Conservation (phyloP, 2,329 filamentous ascomycete genomes). For the Fusarium sambucinum region DNA sequence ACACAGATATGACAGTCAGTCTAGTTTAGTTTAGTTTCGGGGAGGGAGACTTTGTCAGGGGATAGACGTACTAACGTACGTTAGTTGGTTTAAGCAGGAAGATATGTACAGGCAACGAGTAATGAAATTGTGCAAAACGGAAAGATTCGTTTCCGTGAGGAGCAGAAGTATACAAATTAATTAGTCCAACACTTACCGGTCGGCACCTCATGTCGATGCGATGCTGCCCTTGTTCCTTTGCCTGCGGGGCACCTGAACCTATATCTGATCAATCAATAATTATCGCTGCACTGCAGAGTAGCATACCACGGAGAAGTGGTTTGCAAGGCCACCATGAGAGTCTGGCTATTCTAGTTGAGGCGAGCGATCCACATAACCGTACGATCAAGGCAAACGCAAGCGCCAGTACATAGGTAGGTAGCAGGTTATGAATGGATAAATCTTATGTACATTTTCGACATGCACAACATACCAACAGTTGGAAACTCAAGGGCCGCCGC, state of each 20-base stretch:
- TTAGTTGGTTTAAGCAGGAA: slow-evolving; percentile 12
- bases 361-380: slow-evolving; percentile 4
- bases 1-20: slow-evolving; percentile 16
- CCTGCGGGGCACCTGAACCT: slow-evolving; percentile 4
- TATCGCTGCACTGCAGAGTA: slow-evolving; percentile 12
- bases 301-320: background rate
- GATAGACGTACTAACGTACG: background rate
- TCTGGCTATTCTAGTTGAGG: slow-evolving; percentile 1
- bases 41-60: slow-evolving; percentile 4
- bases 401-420: background rate
- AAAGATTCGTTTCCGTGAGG: background rate
- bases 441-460: background rate
- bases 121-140: slow-evolving; percentile 5
- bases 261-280: slow-evolving; percentile 9
- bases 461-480: background rate
- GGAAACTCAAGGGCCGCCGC: background rate
- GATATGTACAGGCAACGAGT: background rate
- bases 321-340: slow-evolving; percentile 3
- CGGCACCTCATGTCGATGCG: slow-evolving; percentile 1
- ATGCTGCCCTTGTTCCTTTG: background rate
- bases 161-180: background rate
- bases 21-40: background rate
- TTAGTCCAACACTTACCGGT: background rate
- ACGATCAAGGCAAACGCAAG: slow-evolving; percentile 1
- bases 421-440: background rate